A percentile compares a stretch with the other conserved stretches of the same genome.
These are phyloP conservation scores for Zelopaecilomyces penicillatus DNA, from an alignment of 2,329 filamentous ascomycete species.

Conservation along the genomic window DNA sequence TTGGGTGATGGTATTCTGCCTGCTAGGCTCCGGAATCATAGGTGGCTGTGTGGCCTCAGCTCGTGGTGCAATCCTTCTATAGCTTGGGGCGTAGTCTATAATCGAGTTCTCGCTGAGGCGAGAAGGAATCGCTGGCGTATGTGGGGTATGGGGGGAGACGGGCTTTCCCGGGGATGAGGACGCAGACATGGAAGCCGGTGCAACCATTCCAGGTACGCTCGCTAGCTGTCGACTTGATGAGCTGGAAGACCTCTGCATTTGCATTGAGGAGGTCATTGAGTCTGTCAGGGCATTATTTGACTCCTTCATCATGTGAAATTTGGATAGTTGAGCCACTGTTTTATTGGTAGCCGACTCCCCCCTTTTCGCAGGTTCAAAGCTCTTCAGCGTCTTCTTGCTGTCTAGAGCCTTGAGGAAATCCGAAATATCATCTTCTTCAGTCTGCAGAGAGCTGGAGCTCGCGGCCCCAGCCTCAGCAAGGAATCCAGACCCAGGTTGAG, in stretches of 20 bases:
- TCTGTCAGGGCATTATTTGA: constrained; percentile 84
- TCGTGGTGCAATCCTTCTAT: constrained; percentile 22
- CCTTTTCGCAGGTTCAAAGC: constrained; percentile 61
- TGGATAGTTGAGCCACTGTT: constrained; percentile 71
- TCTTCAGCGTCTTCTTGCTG: constrained; percentile 75
- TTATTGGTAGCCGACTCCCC: constrained; percentile 64
- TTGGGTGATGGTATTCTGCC: constrained; percentile 33
- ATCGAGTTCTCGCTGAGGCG: constrained; percentile 88
- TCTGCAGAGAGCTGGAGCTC: constrained; percentile 57
- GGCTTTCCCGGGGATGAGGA: constrained; percentile 88
- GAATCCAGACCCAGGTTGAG: constrained; percentile 69
- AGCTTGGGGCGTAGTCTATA: constrained; percentile 24
- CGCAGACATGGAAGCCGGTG: constrained; percentile 69
- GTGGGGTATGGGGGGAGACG: constrained; percentile 80
- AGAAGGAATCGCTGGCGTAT: constrained; percentile 88
- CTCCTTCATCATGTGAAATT: constrained; percentile 82
- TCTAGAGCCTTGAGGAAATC: constrained; percentile 89
- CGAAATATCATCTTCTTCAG: constrained; percentile 87
- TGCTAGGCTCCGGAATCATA: constrained; percentile 22
- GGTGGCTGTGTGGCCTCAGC: constrained; percentile 17
- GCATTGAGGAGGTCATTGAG: constrained; percentile 82
- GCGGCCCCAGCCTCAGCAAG: constrained; percentile 62
- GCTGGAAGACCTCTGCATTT: constrained; percentile 73
- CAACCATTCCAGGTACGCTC: constrained; percentile 56
- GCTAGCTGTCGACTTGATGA: constrained; percentile 56